Base-by-base conservation (phyloP, 2,329 filamentous ascomycete species). In the Epichloe scottii region DNA sequence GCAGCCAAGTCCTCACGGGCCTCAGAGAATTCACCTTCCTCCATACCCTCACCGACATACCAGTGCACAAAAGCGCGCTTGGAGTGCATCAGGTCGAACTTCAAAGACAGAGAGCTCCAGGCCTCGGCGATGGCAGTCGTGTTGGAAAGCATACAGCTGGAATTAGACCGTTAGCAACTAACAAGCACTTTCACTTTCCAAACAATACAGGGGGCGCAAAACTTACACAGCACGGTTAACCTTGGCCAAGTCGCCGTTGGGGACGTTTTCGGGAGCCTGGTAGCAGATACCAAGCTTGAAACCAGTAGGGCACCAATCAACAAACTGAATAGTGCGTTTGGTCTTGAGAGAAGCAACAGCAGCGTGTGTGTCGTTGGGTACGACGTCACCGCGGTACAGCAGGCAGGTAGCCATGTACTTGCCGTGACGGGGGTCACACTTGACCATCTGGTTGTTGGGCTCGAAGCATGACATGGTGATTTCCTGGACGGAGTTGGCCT, bases 211-310 rank as follows among this genome's bases (percentile, higher is more conserved):
- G 14, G 11, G 21, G 10, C 10, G 11, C 7, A 38, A 46, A 21
- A 85, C 86, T 76, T 89, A 89, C 84, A 97, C 91, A 73, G 91
- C 91, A 66, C 93, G 91, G 82, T 91, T 89, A 72, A 96, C 91
- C 80, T 95, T 93, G 72, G 93, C 91, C 58, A 97, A 82, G 68
- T 97, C 93, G 65, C 91, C 91, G 75, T 96, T 95, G 66, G 89
- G 93, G 52, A 97, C 91, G 74, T 87, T 86, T 77, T 94, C 82
- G 60, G 91, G 91, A 67, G 90, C 87, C 79, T 97, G 90, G 84
- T 94, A 97, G 87, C 90, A 96, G 79, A 98, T 98, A 80, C 93
- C 93, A 62, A 98, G 88, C 87, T 98, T 98, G 86, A 98, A 98
- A 62, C 93, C 93, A 72, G 93, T 98, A 55, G 93, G 93, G 83